Percentiles rank a stretch among this genome's conserved stretches.
phyloP scores from a whole-genome alignment of 2,329 filamentous ascomycete species.

The Fusarium oligoseptatum region DNA sequence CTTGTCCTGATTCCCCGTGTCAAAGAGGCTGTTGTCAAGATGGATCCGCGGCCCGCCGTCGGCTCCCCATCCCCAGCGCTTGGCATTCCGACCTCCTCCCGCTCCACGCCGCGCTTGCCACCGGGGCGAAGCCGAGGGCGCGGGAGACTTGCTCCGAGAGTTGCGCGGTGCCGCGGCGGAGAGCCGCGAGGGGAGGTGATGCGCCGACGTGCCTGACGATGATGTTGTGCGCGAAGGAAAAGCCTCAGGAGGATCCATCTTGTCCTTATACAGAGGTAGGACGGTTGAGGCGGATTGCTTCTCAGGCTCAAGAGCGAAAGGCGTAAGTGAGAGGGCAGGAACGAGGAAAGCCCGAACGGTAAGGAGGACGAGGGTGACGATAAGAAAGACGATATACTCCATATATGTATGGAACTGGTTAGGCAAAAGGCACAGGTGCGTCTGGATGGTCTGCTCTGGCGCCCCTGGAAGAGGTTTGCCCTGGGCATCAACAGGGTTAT shows the following conservation, averaged over 20 bases:
- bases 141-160: constrained; percentile 39
- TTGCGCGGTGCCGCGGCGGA: constrained; percentile 39
- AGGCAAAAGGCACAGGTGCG: constrained; percentile 89
- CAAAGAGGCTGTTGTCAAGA: constrained; percentile 64
- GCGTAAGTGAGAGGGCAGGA: constrained; percentile 65
- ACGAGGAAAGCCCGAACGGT: constrained; percentile 69
- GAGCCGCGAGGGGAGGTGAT: constrained; percentile 41
- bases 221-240: constrained; percentile 26
- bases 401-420: constrained; percentile 89
- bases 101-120: constrained; percentile 47
- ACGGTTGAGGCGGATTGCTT: constrained; percentile 38
- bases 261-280: constrained; percentile 66
- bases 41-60: constrained; percentile 65
- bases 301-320: constrained; percentile 65
- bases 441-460: constrained; percentile 77
- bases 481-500: constrained; percentile 84
- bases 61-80: constrained; percentile 60
- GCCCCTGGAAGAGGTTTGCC: constrained; percentile 62
- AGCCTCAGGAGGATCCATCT: constrained; percentile 59
- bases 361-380: constrained; percentile 64
- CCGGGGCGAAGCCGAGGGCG: constrained; percentile 29
- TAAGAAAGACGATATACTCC: constrained; percentile 77
- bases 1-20: constrained; percentile 49
- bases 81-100: constrained; percentile 39
- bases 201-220: constrained; percentile 44